Evolutionary conservation across 2,329 filamentous ascomycete species (phyloP).

Genomic region (Fusarium piperis): DNA sequence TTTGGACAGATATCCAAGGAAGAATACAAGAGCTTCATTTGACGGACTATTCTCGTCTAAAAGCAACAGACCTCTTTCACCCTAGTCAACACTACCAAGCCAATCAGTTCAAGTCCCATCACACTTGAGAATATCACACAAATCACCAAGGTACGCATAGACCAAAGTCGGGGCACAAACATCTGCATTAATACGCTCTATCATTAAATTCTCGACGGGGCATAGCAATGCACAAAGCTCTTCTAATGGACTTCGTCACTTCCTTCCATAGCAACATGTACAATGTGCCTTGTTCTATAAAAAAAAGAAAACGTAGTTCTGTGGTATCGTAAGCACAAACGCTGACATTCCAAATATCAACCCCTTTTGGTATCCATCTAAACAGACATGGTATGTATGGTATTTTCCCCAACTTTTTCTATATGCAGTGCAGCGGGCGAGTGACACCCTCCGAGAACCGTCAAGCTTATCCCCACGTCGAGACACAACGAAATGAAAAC

Average conservation of each 20-base stretch:
- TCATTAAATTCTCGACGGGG: constrained; percentile 36
- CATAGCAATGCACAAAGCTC: constrained; percentile 27
- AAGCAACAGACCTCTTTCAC: not conserved
- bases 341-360: constrained; percentile 38
- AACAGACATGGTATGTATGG: too few species aligned
- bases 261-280: constrained; percentile 26
- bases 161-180: constrained; percentile 10
- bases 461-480: constrained; percentile 24
- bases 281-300: constrained; percentile 22
- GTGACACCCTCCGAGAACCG: constrained; percentile 25
- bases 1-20: not conserved
- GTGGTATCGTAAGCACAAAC: constrained; percentile 40
- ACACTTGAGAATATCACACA: too few species aligned
- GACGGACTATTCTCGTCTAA: not conserved
- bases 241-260: constrained; percentile 24
- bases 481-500: constrained; percentile 28
- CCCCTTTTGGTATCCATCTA: constrained; percentile 28
- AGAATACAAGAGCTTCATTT: not conserved
- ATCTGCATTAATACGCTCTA: constrained; percentile 34
- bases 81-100: not conserved
- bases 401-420: constrained; percentile 1
- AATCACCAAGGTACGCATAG: not conserved
- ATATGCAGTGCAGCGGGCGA: constrained; percentile 14
- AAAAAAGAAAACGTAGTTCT: constrained; percentile 34
- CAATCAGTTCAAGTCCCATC: not conserved